These are phyloP conservation scores for Paecilomyces niveus DNA, from an alignment of 2,329 filamentous ascomycete species.

Conservation along the genomic window DNA sequence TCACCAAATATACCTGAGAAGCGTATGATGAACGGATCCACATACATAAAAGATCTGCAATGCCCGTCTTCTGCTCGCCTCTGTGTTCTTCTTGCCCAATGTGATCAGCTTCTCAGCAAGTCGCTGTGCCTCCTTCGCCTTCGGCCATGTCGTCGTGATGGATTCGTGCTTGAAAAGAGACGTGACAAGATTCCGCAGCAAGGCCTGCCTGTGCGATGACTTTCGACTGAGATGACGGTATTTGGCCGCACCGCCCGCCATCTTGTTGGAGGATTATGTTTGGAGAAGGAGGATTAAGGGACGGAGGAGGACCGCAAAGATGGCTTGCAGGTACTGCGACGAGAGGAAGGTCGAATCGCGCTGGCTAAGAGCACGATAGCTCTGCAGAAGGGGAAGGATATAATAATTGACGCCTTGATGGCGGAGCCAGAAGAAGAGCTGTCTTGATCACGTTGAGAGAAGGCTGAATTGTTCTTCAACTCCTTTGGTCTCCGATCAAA, in stretches of 20 bases:
- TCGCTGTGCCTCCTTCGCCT: constrained; percentile 93
- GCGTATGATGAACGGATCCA: constrained; percentile 8
- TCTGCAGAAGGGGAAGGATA: background rate
- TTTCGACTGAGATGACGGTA: constrained; percentile 82
- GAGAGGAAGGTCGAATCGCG: background rate
- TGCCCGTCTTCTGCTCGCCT: constrained; percentile 69
- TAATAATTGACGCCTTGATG: background rate
- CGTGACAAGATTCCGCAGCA: constrained; percentile 92
- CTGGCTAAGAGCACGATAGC: background rate
- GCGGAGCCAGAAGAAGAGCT: constrained; percentile 1
- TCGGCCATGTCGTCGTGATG: constrained; percentile 90
- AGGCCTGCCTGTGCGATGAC: constrained; percentile 80
- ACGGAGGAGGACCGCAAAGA: background rate
- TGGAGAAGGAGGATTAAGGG: background rate
- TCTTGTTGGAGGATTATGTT: constrained; percentile 27
- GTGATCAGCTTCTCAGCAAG: constrained; percentile 93
- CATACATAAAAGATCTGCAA: constrained; percentile 78
- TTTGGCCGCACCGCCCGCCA: constrained; percentile 82
- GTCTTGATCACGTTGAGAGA: constrained; percentile 3
- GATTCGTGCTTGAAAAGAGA: constrained; percentile 89
- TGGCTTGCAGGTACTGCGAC: background rate
- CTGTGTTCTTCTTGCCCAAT: constrained; percentile 85
- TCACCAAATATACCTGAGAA: background rate
- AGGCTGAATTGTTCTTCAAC: background rate
- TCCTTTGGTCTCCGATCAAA: constrained; percentile 9